phyloP scores from a whole-genome alignment of 1,284 basidiomycete genomes.

The Sphagnurus paluster region DNA sequence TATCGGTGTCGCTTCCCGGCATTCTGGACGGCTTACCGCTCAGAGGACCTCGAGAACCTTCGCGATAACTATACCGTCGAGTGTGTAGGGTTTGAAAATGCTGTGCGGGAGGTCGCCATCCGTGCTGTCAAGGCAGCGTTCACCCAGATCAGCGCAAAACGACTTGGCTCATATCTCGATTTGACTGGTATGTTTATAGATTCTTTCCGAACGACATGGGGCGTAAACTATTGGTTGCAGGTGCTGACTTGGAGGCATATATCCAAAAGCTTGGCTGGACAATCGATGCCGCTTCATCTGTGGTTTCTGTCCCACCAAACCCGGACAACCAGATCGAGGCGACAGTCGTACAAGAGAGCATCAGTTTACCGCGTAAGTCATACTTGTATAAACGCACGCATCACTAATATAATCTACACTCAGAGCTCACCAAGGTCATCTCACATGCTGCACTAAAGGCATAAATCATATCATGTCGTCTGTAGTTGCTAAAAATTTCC shows the following conservation, averaged over 20 bases:
- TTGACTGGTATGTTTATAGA: conserved; percentile 52
- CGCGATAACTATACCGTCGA: conserved; percentile 86
- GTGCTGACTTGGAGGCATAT: conserved; percentile 63
- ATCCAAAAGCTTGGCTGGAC: conserved; percentile 77
- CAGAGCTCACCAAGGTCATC: conserved; percentile 86
- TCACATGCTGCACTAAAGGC: conserved; percentile 56
- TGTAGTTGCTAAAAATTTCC: neutral
- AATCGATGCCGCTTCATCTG: conserved; percentile 56
- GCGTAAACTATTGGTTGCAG: conserved; percentile 34
- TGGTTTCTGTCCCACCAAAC: conserved; percentile 78
- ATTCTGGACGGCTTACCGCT: conserved; percentile 81
- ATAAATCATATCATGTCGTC: conserved; percentile 14
- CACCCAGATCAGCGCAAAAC: conserved; percentile 67
- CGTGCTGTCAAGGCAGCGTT: conserved; percentile 81
- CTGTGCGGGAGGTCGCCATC: conserved; percentile 74
- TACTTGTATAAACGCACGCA: conserved; percentile 6
- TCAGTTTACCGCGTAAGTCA: conserved; percentile 83
- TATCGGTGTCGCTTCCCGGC: conserved; percentile 88
- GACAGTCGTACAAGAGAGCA: conserved; percentile 89
- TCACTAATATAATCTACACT: conserved; percentile 8
- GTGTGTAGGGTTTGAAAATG: conserved; percentile 78
- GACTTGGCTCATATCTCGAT: conserved; percentile 75
- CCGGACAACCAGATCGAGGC: conserved; percentile 96
- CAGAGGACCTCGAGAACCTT: conserved; percentile 65
- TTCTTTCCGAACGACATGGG: conserved; percentile 23